These are phyloP conservation scores for Haplosporangium sp. DNA, from an alignment of 371 early-diverging fungal species.

Conservation along the genomic window DNA sequence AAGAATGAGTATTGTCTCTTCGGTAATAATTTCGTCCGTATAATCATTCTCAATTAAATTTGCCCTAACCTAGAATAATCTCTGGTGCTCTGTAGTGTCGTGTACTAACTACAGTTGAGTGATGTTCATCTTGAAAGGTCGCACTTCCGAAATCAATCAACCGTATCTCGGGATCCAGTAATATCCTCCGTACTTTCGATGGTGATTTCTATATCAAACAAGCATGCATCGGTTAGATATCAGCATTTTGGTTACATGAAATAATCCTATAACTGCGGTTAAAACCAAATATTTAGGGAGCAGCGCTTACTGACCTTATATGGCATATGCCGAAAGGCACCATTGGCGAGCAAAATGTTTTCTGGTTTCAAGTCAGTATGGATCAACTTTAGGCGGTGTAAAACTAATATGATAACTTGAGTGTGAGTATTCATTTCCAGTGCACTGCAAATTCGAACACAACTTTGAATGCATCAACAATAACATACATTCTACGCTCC, in stretches of 20 bases:
- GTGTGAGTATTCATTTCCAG: neutral
- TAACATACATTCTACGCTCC: constrained; percentile 75
- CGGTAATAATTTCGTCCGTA: neutral
- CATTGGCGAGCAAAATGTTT: constrained; percentile 77
- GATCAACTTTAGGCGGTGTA: constrained; percentile 85
- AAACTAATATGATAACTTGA: constrained; percentile 56
- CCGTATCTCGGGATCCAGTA: constrained; percentile 82
- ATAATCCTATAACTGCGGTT: neutral
- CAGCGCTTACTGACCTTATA: constrained; percentile 30
- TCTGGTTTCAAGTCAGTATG: constrained; percentile 97
- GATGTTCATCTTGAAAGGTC: constrained; percentile 94
- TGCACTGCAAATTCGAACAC: neutral
- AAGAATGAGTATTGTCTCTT: neutral
- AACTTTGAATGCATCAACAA: neutral
- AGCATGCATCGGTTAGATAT: neutral
- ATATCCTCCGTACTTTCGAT: constrained; percentile 63
- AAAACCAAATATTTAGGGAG: neutral
- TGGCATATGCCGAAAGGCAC: constrained; percentile 39
- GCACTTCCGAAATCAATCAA: constrained; percentile 97
- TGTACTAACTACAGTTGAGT: constrained; percentile 90
- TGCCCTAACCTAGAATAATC: constrained; percentile 81
- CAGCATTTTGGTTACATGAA: neutral
- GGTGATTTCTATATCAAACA: constrained; percentile 25
- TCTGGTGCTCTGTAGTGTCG: constrained; percentile 98
- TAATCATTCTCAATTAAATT: neutral